Evolutionary conservation across 768 basidiomycete genomes (phyloP).

Genomic region (Suillus brevipes): DNA sequence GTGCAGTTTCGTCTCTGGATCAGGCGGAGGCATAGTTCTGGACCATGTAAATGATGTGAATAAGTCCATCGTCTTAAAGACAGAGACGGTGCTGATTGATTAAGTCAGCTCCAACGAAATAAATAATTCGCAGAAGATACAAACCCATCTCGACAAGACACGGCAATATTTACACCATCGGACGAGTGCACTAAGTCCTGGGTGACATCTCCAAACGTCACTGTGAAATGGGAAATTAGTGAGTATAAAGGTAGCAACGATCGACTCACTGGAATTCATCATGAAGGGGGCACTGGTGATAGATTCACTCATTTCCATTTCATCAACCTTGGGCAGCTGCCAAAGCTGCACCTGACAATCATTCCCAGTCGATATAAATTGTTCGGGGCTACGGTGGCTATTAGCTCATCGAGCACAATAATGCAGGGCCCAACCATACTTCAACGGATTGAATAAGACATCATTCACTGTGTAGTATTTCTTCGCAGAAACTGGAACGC

Average conservation of each 20-base stretch:
- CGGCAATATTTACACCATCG: constrained; percentile 39
- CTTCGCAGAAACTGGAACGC: constrained; percentile 17
- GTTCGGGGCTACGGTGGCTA: constrained; percentile 31
- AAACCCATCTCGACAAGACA: constrained; percentile 32
- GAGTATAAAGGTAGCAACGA: neutral
- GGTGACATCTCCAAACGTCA: constrained; percentile 32
- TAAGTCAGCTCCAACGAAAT: neutral
- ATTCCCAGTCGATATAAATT: constrained; percentile 49
- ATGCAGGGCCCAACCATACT: constrained; percentile 33
- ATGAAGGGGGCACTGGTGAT: constrained; percentile 7
- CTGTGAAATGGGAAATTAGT: constrained; percentile 15
- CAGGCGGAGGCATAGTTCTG: constrained; percentile 15
- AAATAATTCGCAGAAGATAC: constrained; percentile 7
- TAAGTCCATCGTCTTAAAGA: constrained; percentile 24
- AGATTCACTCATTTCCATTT: constrained; percentile 11
- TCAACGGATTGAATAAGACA: constrained; percentile 51
- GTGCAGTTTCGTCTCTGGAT: constrained; percentile 11
- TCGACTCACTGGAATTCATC: constrained; percentile 20
- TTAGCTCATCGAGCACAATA: constrained; percentile 12
- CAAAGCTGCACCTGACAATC: constrained; percentile 47
- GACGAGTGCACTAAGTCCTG: constrained; percentile 49
- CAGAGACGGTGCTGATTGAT: constrained; percentile 21
- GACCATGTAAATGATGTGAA: constrained; percentile 18
- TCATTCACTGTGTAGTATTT: constrained; percentile 60
- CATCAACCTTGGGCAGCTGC: constrained; percentile 32